Percentiles rank a stretch among this genome's conserved stretches.
These are phyloP conservation scores for Pythium periplocum DNA, from an alignment of 352 stramenopile genomes.

Conservation along the genomic window DNA sequence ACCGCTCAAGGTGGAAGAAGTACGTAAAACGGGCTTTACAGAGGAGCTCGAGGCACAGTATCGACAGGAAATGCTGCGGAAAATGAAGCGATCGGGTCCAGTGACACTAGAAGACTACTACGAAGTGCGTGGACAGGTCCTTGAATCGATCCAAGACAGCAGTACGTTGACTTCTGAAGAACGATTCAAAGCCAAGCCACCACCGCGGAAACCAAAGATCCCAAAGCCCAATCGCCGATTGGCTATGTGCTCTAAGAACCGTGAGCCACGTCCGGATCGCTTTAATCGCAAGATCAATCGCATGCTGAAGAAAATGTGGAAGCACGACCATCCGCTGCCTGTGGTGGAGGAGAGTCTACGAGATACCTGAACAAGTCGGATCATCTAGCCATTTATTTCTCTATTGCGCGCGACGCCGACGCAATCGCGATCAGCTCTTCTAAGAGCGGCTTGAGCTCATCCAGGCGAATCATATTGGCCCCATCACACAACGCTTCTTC, in stretches of 20 bases:
- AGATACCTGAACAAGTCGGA: slow-evolving; percentile 27
- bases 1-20: slow-evolving; percentile 41
- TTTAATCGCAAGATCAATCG: slow-evolving; percentile 83
- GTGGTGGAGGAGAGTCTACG: slow-evolving; percentile 75
- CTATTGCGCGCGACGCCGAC: slow-evolving; percentile 33
- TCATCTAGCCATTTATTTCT: background rate
- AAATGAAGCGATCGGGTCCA: slow-evolving; percentile 36
- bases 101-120: slow-evolving; percentile 51
- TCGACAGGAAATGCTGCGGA: slow-evolving; percentile 50
- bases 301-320: slow-evolving; percentile 65
- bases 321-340: slow-evolving; percentile 55
- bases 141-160: slow-evolving; percentile 36
- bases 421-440: slow-evolving; percentile 75
- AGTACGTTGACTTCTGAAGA: slow-evolving; percentile 18
- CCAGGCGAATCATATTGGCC: slow-evolving; percentile 69
- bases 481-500: slow-evolving; percentile 55
- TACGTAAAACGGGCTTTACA: slow-evolving; percentile 45
- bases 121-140: slow-evolving; percentile 35
- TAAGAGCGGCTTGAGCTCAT: slow-evolving; percentile 58
- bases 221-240: slow-evolving; percentile 41
- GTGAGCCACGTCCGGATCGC: slow-evolving; percentile 48
- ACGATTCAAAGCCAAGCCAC: slow-evolving; percentile 4
- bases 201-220: slow-evolving; percentile 65
- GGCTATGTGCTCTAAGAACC: slow-evolving; percentile 31
- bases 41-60: slow-evolving; percentile 48